Base-by-base conservation (phyloP, 1,139 yeast species). In the Candida sp. region DNA sequence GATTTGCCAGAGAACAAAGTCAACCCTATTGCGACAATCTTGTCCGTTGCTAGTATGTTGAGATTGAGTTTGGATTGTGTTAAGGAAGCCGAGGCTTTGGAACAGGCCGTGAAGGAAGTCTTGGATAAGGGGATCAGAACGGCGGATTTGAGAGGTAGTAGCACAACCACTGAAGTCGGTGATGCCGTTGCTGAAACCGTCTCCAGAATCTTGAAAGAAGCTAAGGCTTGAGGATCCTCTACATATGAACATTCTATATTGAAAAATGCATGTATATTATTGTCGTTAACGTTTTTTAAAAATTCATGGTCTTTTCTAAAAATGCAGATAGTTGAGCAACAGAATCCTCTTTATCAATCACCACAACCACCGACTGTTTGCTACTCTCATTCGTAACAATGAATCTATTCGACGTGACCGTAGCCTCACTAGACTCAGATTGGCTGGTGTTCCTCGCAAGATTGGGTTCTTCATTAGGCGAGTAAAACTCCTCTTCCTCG, bases 31-130 rank as follows among this genome's bases (percentile, higher is more conserved):
- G 99, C 98, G 47, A 90, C 98, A 31, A 93, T 94, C 62, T 81
- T 94, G 64, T 92, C 98, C 17, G 96, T 89, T 8, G 98, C 98
- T 34, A 89, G 94, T 96, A 93, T 94, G 98, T 83, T 94, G 75
- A 85, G 96, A 66, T 83, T 94, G 58, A 90, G 97, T 27, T 83
- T 94, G 67, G 86, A 90, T 68, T 74, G 91, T 65, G 81, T 82
- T 55, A 83, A 86, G 58, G 98, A 91, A 71, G 98, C 97, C 57
- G 88, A 83, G 56, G 96, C 94, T 33, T 78, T 94, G 61, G 98
- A 96, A 74, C 76, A 82, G 63, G 99, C 99, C 22, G 98, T 94
- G 40, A 83, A 84, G 56, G 77, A 77, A 57, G 97, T 90, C 39
- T 77, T 94, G 55, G 98, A 92, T 67, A 62, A 80, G 37, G 97